phyloP scores from a whole-genome alignment of 2,329 filamentous ascomycete species.

The Erysiphe pulchra region DNA sequence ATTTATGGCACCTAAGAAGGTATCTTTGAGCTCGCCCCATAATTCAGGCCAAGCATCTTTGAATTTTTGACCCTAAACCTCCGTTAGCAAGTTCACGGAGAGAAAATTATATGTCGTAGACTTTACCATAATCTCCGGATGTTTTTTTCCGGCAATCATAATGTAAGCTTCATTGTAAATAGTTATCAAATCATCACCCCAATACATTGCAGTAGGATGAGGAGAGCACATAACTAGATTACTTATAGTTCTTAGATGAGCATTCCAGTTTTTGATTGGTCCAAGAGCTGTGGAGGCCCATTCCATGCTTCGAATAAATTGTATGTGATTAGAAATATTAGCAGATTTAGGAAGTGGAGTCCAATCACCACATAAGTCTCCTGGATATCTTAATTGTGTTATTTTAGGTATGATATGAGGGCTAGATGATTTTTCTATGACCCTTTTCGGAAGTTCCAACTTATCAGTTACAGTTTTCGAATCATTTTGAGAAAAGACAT shows the following conservation, averaged over 20 bases:
- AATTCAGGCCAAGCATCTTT: constrained; percentile 43
- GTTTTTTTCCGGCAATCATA: constrained; percentile 47
- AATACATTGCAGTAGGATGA: constrained; percentile 54
- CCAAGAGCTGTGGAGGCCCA: constrained; percentile 52
- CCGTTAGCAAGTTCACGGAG: constrained; percentile 1
- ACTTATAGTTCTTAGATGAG: constrained; percentile 50
- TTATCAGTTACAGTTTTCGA: background rate
- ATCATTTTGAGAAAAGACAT: background rate
- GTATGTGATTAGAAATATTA: constrained; percentile 42
- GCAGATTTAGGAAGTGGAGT: constrained; percentile 40
- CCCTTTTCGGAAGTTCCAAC: background rate
- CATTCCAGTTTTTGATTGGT: constrained; percentile 47
- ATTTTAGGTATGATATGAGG: background rate
- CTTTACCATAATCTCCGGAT: constrained; percentile 21
- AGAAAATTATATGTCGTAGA: background rate
- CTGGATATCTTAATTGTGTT: background rate
- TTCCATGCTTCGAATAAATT: constrained; percentile 43
- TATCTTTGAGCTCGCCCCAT: constrained; percentile 38
- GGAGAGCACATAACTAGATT: constrained; percentile 62
- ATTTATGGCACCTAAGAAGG: constrained; percentile 38
- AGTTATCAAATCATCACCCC: constrained; percentile 38
- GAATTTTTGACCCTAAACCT: constrained; percentile 32
- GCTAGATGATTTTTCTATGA: background rate
- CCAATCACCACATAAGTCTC: constrained; percentile 43
- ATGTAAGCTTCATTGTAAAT: constrained; percentile 54